Evolutionary conservation across 306 rosid species (phyloP).

Genomic region (Crataegus laevigata): DNA sequence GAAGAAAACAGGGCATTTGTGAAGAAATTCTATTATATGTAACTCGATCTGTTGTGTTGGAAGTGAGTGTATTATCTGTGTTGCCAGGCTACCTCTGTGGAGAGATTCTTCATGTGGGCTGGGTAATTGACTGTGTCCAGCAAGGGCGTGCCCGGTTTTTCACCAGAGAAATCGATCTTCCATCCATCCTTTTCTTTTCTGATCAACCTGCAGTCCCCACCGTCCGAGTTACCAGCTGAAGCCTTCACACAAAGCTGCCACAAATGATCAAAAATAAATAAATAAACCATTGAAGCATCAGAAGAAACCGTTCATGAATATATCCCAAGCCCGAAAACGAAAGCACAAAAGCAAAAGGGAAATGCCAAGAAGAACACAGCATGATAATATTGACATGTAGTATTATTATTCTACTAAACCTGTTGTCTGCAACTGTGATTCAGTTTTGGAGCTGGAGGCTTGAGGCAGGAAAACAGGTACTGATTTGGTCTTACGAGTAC

Average conservation of each 20-base stretch:
- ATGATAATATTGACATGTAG: neutral
- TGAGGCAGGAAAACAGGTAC: slow-evolving; percentile 21
- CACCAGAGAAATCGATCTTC: slow-evolving; percentile 46
- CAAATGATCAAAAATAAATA: neutral
- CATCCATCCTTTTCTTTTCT: slow-evolving; percentile 43
- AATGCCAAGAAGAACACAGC: neutral
- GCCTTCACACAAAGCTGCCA: slow-evolving; percentile 53
- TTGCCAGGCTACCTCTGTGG: slow-evolving; percentile 37
- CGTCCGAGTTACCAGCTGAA: slow-evolving; percentile 29
- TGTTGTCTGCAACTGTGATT: slow-evolving; percentile 37
- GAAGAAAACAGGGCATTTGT: neutral
- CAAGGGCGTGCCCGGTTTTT: slow-evolving; percentile 70
- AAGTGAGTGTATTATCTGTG: neutral
- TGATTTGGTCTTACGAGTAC: slow-evolving; percentile 33
- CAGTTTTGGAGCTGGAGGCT: slow-evolving; percentile 22
- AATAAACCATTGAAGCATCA: slow-evolving; percentile 2
- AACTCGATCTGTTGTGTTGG: neutral
- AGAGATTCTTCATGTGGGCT: slow-evolving; percentile 71
- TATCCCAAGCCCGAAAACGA: neutral
- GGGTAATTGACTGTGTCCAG: slow-evolving; percentile 79
- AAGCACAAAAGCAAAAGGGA: neutral
- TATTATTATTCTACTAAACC: slow-evolving; percentile 21
- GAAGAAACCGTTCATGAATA: neutral
- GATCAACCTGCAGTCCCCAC: slow-evolving; percentile 29
- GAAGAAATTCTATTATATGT: neutral